These are phyloP conservation scores for Mucuna pruriens DNA, from an alignment of 306 rosid species.

Conservation along the genomic window DNA sequence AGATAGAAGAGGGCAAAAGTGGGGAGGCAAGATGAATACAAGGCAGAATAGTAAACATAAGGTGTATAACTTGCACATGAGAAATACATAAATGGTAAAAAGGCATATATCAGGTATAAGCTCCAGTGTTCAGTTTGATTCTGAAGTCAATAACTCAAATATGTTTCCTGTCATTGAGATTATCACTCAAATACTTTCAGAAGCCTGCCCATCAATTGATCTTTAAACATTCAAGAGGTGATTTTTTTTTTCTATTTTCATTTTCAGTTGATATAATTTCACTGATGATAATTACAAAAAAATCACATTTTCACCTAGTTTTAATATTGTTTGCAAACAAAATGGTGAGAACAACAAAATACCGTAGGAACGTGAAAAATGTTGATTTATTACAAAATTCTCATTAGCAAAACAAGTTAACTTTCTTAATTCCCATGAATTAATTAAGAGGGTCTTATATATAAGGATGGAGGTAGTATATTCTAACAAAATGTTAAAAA, in stretches of 20 bases:
- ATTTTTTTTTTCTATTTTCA: not conserved
- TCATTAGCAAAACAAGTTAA: too few relatives aligned
- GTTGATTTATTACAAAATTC: not conserved
- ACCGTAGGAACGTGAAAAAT: not conserved
- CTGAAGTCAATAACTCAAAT: not conserved
- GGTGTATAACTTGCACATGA: slow-evolving; percentile 16
- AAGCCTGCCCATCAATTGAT: slow-evolving; percentile 22
- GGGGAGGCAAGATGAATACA: not conserved
- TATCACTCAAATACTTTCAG: not conserved
- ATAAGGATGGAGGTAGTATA: too few relatives aligned
- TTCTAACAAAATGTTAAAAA: not conserved
- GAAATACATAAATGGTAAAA: slow-evolving; percentile 20
- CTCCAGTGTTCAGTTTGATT: slow-evolving; percentile 13
- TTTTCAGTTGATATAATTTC: not conserved
- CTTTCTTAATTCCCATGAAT: too few relatives aligned
- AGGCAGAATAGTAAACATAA: slow-evolving; percentile 15
- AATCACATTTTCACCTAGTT: not conserved
- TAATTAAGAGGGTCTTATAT: too few relatives aligned
- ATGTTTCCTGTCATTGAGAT: not conserved
- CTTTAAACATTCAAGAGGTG: not conserved
- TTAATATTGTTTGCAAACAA: too few relatives aligned
- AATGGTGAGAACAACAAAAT: not conserved
- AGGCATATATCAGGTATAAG: slow-evolving; percentile 24
- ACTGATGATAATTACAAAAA: not conserved
- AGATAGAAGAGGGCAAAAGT: slow-evolving; percentile 14